Evolutionary conservation across 805 yeast genomes (phyloP).

Genomic region (Kuraishia ogatae): DNA sequence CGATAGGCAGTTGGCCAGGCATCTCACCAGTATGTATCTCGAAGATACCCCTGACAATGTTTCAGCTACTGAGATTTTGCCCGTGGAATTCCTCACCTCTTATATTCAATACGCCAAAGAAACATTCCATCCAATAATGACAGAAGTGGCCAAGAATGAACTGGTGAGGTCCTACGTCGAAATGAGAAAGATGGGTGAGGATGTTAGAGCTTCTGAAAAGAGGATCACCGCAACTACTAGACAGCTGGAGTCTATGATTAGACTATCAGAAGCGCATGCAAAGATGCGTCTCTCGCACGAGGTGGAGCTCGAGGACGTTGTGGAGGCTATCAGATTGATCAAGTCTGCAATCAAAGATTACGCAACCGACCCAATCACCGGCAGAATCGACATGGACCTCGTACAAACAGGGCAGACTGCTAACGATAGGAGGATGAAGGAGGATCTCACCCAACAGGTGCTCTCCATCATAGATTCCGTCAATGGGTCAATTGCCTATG

Average conservation of each 20-base stretch:
- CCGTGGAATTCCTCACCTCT: constrained; percentile 78
- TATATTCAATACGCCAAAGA: constrained; percentile 95
- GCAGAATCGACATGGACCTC: constrained; percentile 94
- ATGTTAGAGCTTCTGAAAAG: constrained; percentile 73
- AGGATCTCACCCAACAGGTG: constrained; percentile 61
- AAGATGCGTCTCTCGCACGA: constrained; percentile 74
- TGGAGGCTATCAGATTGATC: constrained; percentile 89
- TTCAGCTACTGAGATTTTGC: constrained; percentile 58
- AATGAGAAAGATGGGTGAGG: constrained; percentile 93
- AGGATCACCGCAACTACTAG: constrained; percentile 97
- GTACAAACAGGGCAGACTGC: constrained; percentile 94
- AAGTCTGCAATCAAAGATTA: constrained; percentile 93
- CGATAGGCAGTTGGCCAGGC: constrained; percentile 84
- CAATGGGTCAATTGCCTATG: constrained; percentile 44
- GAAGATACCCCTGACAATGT: constrained; percentile 80
- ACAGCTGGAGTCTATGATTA: constrained; percentile 92
- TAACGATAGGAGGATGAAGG: constrained; percentile 71
- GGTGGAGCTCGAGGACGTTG: constrained; percentile 77
- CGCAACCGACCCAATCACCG: constrained; percentile 96
- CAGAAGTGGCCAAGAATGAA: constrained; percentile 74
- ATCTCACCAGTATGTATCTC: constrained; percentile 83
- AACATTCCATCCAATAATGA: constrained; percentile 68
- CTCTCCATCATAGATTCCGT: constrained; percentile 40
- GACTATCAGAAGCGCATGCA: constrained; percentile 94
- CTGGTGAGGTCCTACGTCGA: constrained; percentile 84